Base-by-base conservation (phyloP, 192 early-diverging fungal species). In the Coemansia sp. region DNA sequence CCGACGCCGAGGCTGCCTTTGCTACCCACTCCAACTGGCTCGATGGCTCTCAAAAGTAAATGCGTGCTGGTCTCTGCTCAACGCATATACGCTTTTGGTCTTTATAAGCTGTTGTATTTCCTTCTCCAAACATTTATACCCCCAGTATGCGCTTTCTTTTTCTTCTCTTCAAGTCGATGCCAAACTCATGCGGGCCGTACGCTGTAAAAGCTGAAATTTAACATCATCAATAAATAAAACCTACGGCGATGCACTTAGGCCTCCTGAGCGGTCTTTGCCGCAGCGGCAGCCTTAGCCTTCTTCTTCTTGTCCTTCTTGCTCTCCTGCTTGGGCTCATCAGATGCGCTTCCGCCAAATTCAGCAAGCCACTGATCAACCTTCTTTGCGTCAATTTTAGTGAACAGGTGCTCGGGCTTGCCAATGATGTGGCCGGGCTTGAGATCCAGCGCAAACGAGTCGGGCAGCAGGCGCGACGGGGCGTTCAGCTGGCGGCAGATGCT, bases 101-200 rank as follows among this genome's bases (percentile, higher is more conserved):
- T 5, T 44, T 44, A 44, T 44, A 44, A 44, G 40, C 40, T 44
- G 40, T 44, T 44, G 40, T 44, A 44, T 4, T 15, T 5, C 40
- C 11, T 26, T 31, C 31, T 7, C 31, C 31, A n/a, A 44, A 22
- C 37, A 17, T 28, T 23, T 54, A 22, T 4, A 52, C 4, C 50
- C 25, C 34, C 25, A 15, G 8, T 3, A 19, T 7, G 15, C 23
- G 25, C n/a, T 26, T 54, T 54, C 25, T 54, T 53, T n/a, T 53
- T 54, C 52, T 54, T 54, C 14, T 54, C 52, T 98, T 99, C 58
- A 99, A 80, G 65, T 99, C 97, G 40, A 99, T 89, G 54, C 87
- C 93, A 87, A 96, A 98, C 44, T 87, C 76, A 57, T 98, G 90
- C 58, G 97, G 81, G 38, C 94, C 93, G 46, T 83, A 99, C 85